Conservation (phyloP, 2,329 filamentous ascomycete genomes). For the Cryphonectria carpinicola region DNA sequence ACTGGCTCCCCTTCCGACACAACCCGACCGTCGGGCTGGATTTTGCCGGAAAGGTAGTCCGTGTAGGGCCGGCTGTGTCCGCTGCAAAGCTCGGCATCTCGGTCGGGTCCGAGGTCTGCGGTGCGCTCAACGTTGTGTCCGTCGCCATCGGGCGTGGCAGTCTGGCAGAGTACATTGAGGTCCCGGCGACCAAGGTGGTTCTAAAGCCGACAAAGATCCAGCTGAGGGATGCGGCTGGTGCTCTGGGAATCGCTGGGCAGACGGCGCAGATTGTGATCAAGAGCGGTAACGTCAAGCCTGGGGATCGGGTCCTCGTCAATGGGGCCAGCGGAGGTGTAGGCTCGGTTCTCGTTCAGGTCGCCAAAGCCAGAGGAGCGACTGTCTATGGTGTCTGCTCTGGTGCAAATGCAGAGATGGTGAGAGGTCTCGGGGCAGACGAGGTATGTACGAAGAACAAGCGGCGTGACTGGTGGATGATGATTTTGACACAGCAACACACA, state of each 20-base stretch:
- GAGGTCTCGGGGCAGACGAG: slow-evolving; percentile 51
- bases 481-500: neutral
- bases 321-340: slow-evolving; percentile 57
- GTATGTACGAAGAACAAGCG: slow-evolving; percentile 35
- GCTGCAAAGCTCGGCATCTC: slow-evolving; percentile 20
- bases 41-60: slow-evolving; percentile 40
- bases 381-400: slow-evolving; percentile 54
- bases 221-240: slow-evolving; percentile 35
- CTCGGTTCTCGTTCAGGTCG: slow-evolving; percentile 50
- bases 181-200: slow-evolving; percentile 38
- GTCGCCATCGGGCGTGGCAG: slow-evolving; percentile 38
- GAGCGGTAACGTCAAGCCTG: slow-evolving; percentile 31
- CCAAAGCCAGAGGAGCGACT: slow-evolving; percentile 44
- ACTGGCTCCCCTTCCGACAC: slow-evolving; percentile 39
- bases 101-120: slow-evolving; percentile 37
- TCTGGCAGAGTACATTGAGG: slow-evolving; percentile 41
- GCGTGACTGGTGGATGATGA: neutral
- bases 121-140: slow-evolving; percentile 36
- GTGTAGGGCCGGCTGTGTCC: slow-evolving; percentile 33
- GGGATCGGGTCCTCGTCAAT: slow-evolving; percentile 48
- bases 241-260: slow-evolving; percentile 42
- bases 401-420: slow-evolving; percentile 50
- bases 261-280: slow-evolving; percentile 38
- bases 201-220: slow-evolving; percentile 34
- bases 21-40: slow-evolving; percentile 40